Evolutionary conservation across 2,329 filamentous ascomycete species (phyloP).

Genomic region (Graphilbum sp.): DNA sequence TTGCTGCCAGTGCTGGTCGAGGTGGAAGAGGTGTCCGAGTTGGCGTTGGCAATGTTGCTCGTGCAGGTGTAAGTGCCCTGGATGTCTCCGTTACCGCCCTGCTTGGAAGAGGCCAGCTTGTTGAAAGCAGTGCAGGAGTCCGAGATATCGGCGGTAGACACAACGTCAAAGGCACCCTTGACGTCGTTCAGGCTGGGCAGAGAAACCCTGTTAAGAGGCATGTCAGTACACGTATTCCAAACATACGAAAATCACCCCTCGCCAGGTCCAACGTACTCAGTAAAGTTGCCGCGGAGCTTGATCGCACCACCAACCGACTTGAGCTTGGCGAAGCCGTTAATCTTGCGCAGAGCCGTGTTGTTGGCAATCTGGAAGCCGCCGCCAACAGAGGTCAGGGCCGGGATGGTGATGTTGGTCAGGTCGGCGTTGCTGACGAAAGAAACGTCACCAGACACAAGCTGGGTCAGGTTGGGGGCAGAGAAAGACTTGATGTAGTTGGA

Average conservation of each 20-base stretch:
- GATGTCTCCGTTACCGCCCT: slow-evolving; percentile 23
- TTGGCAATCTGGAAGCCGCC: slow-evolving; percentile 79
- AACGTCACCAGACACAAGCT: slow-evolving; percentile 40
- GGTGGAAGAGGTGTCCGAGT: slow-evolving; percentile 25
- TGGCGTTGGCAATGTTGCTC: slow-evolving; percentile 34
- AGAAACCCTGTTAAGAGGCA: slow-evolving; percentile 47
- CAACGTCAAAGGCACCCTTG: slow-evolving; percentile 54
- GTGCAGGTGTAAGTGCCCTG: slow-evolving; percentile 34
- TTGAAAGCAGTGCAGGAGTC: slow-evolving; percentile 38
- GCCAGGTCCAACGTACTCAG: slow-evolving; percentile 61
- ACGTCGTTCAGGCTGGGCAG: slow-evolving; percentile 54
- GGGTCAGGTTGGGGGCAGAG: slow-evolving; percentile 53
- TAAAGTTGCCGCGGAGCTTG: slow-evolving; percentile 72
- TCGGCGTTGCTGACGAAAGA: slow-evolving; percentile 47
- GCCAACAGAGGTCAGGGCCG: slow-evolving; percentile 47
- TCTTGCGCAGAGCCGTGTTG: slow-evolving; percentile 56
- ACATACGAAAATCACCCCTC: no score
- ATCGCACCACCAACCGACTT: slow-evolving; percentile 61
- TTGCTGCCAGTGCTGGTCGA: slow-evolving; percentile 15
- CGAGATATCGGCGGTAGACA: slow-evolving; percentile 45
- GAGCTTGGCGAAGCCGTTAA: slow-evolving; percentile 55
- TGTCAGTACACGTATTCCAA: no score
- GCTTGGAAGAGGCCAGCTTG: slow-evolving; percentile 20
- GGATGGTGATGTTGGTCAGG: slow-evolving; percentile 61
- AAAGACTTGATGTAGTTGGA: slow-evolving; percentile 54